These are phyloP conservation scores for Lobosporangium transversale DNA, from an alignment of 192 early-diverging fungal genomes.

Conservation along the genomic window DNA sequence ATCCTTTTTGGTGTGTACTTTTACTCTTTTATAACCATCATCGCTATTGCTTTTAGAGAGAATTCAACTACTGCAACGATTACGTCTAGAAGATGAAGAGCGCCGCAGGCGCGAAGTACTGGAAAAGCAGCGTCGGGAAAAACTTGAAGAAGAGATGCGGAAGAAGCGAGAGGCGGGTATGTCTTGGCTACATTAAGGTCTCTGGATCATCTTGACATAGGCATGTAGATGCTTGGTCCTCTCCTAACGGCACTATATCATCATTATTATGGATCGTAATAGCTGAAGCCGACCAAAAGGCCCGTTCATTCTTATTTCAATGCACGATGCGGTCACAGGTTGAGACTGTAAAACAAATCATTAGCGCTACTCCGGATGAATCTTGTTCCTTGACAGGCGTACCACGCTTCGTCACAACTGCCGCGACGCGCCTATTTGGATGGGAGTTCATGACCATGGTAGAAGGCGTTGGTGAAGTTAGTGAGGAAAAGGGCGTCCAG, in stretches of 20 bases:
- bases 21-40: too few species aligned
- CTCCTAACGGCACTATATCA: too few species aligned
- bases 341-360: constrained; percentile 50
- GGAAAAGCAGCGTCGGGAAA: constrained; percentile 40
- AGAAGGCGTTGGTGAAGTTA: constrained; percentile 51
- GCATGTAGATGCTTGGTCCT: too few species aligned
- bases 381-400: constrained; percentile 45
- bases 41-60: too few species aligned
- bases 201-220: background rate
- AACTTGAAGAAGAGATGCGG: constrained; percentile 51
- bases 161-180: constrained; percentile 50
- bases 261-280: too few species aligned
- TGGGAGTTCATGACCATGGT: constrained; percentile 53
- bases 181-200: constrained; percentile 6
- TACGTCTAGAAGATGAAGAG: constrained; percentile 48
- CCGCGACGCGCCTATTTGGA: constrained; percentile 48
- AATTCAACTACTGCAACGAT: constrained; percentile 35
- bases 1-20: too few species aligned
- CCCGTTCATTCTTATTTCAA: constrained; percentile 49
- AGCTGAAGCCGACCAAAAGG: constrained; percentile 48
- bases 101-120: constrained; percentile 41
- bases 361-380: constrained; percentile 31
- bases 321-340: constrained; percentile 46
- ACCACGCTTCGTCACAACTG: constrained; percentile 36
- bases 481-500: constrained; percentile 47